Evolutionary conservation across 352 stramenopile genomes (phyloP).

Genomic region (Phytophthora hybrid): DNA sequence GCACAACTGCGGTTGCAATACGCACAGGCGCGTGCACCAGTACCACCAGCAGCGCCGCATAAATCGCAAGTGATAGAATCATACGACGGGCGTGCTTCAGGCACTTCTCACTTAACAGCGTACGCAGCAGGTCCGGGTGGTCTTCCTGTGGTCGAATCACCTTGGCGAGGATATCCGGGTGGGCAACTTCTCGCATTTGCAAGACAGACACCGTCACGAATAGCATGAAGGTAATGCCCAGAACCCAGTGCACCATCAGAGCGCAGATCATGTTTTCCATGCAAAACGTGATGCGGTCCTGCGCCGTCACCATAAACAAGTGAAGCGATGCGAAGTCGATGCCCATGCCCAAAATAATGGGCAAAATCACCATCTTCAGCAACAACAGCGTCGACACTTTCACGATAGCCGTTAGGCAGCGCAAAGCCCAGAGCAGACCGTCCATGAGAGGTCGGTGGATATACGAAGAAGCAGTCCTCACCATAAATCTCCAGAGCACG

Average conservation of each 20-base stretch:
- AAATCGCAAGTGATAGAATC: slow-evolving; percentile 93
- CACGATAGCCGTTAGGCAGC: slow-evolving; percentile 87
- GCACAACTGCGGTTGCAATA: slow-evolving; percentile 55
- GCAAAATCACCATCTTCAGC: slow-evolving; percentile 98
- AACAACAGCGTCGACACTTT: slow-evolving; percentile 96
- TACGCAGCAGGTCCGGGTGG: slow-evolving; percentile 96
- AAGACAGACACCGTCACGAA: slow-evolving; percentile 97
- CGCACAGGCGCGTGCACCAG: slow-evolving; percentile 91
- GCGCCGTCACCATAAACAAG: slow-evolving; percentile 86
- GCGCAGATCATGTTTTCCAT: slow-evolving; percentile 92
- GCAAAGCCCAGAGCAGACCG: slow-evolving; percentile 80
- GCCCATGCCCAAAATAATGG: slow-evolving; percentile 93
- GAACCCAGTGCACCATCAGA: slow-evolving; percentile 96
- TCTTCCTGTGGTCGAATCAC: slow-evolving; percentile 95
- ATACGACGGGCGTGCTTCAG: slow-evolving; percentile 95
- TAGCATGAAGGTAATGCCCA: slow-evolving; percentile 98
- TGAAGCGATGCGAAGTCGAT: slow-evolving; percentile 94
- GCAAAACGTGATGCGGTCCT: slow-evolving; percentile 85
- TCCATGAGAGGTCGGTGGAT: slow-evolving; percentile 85
- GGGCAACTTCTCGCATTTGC: slow-evolving; percentile 95
- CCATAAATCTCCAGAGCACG: slow-evolving; percentile 87
- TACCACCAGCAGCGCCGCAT: slow-evolving; percentile 86
- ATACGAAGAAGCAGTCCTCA: slow-evolving; percentile 84
- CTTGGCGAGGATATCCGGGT: slow-evolving; percentile 93
- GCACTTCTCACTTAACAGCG: slow-evolving; percentile 94